phyloP scores from a whole-genome alignment of 768 basidiomycete genomes.

The Collybia nuda region DNA sequence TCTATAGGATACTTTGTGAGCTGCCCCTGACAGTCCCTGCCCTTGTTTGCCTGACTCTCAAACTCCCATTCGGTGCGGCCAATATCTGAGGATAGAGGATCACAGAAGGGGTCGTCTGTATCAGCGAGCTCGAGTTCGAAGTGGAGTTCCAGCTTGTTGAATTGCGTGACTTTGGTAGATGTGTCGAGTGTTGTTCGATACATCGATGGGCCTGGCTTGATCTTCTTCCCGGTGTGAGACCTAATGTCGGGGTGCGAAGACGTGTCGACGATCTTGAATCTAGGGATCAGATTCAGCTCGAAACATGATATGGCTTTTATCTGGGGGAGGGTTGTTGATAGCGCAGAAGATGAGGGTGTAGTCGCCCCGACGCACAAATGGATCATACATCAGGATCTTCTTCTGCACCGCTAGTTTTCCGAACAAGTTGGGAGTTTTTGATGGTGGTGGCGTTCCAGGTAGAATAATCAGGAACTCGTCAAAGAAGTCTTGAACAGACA shows the following conservation, averaged over 20 bases:
- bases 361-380: no score
- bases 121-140: slow-evolving; percentile 14
- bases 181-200: slow-evolving; percentile 3
- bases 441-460: no score
- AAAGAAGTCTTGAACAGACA: no score
- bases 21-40: slow-evolving; percentile 18
- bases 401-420: no score
- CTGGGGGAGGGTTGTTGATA: no score
- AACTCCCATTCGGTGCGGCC: background rate
- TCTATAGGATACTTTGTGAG: slow-evolving; percentile 18
- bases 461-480: no score
- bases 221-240: background rate
- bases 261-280: slow-evolving; percentile 10
- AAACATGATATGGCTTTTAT: no score
- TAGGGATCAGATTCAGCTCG: no score
- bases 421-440: no score
- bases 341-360: no score
- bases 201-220: slow-evolving; percentile 2
- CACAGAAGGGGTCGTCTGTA: slow-evolving; percentile 8
- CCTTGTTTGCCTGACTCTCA: background rate
- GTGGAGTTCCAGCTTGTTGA: background rate
- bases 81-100: background rate
- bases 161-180: background rate
- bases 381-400: no score
- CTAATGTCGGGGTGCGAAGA: slow-evolving; percentile 5